Evolutionary conservation across 1,284 basidiomycete species (phyloP).

Genomic region (Boletus sp.): DNA sequence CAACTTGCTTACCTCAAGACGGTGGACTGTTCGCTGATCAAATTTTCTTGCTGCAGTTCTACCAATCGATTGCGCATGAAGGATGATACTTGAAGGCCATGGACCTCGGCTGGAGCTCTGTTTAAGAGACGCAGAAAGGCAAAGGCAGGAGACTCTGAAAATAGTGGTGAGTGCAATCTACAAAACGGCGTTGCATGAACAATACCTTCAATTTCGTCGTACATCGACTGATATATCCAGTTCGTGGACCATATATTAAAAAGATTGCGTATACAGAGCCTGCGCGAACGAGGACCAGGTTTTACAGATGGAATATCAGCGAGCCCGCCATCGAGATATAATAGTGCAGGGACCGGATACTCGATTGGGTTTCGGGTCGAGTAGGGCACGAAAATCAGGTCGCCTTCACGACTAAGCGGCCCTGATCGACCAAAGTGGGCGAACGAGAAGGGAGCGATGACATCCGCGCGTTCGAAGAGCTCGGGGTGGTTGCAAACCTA

Average conservation of each 20-base stretch:
- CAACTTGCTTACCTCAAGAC: conserved; percentile 45
- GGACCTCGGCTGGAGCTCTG: conserved; percentile 59
- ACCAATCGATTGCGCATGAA: conserved; percentile 52
- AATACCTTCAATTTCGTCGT: conserved; percentile 54
- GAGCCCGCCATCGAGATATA: conserved; percentile 81
- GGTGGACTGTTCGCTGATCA: conserved; percentile 40
- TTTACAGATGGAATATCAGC: conserved; percentile 63
- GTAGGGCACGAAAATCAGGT: conserved; percentile 79
- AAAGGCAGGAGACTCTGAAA: conserved; percentile 52
- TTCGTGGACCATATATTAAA: conserved; percentile 92
- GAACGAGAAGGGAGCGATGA: conserved; percentile 90
- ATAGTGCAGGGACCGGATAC: conserved; percentile 68
- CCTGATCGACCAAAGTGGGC: conserved; percentile 80
- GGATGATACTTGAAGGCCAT: conserved; percentile 55
- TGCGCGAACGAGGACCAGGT: conserved; percentile 54
- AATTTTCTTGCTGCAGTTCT: conserved; percentile 45
- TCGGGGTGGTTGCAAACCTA: conserved; percentile 98
- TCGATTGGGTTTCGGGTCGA: conserved; percentile 87
- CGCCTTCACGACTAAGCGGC: conserved; percentile 80
- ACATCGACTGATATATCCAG: conserved; percentile 72
- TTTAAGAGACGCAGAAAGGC: conserved; percentile 75
- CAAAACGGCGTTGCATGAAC: not conserved
- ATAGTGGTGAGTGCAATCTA: conserved; percentile 5
- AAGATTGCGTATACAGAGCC: conserved; percentile 62
- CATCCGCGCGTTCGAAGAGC: conserved; percentile 96